phyloP scores from a whole-genome alignment of 192 early-diverging fungal species.

The Mortierella hygrophila region DNA sequence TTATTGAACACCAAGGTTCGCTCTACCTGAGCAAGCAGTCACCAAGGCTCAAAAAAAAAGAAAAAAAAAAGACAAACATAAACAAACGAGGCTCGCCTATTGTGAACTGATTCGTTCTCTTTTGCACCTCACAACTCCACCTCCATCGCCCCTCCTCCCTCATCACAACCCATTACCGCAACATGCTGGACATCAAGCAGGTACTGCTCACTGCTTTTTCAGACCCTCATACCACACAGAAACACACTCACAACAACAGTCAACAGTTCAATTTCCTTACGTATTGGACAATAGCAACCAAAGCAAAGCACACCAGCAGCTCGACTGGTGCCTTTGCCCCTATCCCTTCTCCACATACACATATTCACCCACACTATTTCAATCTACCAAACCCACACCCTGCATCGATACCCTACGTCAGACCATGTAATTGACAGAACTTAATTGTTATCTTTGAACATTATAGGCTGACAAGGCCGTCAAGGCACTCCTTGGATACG shows the following conservation, averaged over 20 bases:
- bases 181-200: constrained; percentile 40
- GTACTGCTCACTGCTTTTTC: background rate
- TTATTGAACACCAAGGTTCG: background rate
- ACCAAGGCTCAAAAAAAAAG: background rate
- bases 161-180: constrained; percentile 15
- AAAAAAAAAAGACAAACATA: constrained; percentile 10
- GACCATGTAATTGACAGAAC: background rate
- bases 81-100: background rate
- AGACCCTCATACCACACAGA: background rate
- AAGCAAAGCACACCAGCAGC: background rate
- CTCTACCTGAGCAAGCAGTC: background rate
- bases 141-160: background rate
- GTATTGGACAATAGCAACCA: background rate
- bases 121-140: background rate
- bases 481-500: constrained; percentile 66
- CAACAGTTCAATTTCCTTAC: background rate
- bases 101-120: background rate
- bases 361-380: background rate
- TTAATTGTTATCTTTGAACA: background rate
- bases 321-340: background rate
- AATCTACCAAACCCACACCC: background rate
- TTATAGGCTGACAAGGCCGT: constrained; percentile 68
- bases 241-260: background rate
- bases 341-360: background rate
- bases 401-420: background rate